phyloP scores from a whole-genome alignment of 768 basidiomycete genomes.

The Amanita polypyramis region DNA sequence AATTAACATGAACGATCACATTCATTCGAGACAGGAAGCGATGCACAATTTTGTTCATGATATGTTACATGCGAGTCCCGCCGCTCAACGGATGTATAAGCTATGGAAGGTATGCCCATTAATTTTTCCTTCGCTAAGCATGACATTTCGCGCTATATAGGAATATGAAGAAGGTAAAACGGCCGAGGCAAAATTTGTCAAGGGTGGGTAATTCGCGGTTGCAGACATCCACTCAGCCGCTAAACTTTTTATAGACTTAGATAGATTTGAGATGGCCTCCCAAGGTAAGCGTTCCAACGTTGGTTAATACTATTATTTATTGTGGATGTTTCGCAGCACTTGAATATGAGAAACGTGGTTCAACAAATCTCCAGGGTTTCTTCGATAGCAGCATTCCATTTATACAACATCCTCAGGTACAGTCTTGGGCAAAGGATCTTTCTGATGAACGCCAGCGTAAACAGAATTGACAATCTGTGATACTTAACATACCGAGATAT shows the following conservation, averaged over 20 bases:
- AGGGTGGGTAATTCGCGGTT: conserved; percentile 36
- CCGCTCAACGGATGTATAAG: conserved; percentile 53
- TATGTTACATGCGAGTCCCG: conserved; percentile 73
- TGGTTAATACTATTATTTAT: neutral
- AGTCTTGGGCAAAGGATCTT: conserved; percentile 57
- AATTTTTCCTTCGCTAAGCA: neutral
- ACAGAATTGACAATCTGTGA: too few relatives aligned
- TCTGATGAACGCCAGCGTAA: conserved; percentile 30
- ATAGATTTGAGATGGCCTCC: conserved; percentile 79
- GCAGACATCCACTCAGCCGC: neutral
- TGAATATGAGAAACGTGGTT: conserved; percentile 54
- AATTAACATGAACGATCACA: neutral
- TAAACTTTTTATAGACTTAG: conserved; percentile 47
- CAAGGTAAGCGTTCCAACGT: conserved; percentile 41
- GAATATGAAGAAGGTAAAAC: conserved; percentile 77
- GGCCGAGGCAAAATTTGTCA: conserved; percentile 76
- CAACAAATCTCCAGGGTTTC: conserved; percentile 53
- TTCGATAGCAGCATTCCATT: conserved; percentile 73
- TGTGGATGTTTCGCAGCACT: conserved; percentile 31
- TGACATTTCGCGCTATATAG: conserved; percentile 21
- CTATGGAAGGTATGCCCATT: conserved; percentile 56
- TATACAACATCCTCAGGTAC: conserved; percentile 62
- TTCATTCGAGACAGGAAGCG: conserved; percentile 55
- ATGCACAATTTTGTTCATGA: conserved; percentile 85
- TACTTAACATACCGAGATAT: too few relatives aligned